These are phyloP conservation scores for Discostella stelligera DNA, from an alignment of 352 stramenopile species.

Conservation along the genomic window DNA sequence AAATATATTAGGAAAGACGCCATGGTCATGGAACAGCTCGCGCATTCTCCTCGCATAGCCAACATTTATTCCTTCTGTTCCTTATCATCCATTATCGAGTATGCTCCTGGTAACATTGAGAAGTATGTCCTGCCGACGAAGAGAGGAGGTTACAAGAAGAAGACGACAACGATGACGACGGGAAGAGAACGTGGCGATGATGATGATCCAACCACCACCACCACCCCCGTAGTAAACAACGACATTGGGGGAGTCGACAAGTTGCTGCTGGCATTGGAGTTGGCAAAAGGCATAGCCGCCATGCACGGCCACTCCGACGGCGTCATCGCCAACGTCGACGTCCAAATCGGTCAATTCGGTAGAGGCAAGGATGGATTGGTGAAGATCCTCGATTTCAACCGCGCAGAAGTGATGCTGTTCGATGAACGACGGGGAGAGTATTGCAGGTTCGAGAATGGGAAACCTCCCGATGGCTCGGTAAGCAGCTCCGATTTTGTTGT, in stretches of 20 bases:
- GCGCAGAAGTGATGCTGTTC: constrained; percentile 71
- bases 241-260: constrained; percentile 54
- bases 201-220: constrained; percentile 16
- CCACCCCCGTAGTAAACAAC: no score
- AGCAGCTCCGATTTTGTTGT: neutral
- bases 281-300: constrained; percentile 70
- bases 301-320: constrained; percentile 64
- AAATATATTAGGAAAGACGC: constrained; percentile 59
- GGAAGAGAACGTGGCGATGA: no score
- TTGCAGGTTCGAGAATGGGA: constrained; percentile 42
- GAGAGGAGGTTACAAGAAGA: constrained; percentile 8
- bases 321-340: constrained; percentile 51
- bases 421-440: constrained; percentile 66
- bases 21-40: constrained; percentile 67
- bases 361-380: constrained; percentile 57
- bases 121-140: constrained; percentile 44
- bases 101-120: constrained; percentile 40
- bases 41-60: constrained; percentile 51
- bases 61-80: constrained; percentile 77
- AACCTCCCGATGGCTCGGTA: constrained; percentile 10
- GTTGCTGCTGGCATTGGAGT: constrained; percentile 65
- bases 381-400: constrained; percentile 80
- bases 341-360: constrained; percentile 58
- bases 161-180: constrained; percentile 17
- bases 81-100: constrained; percentile 54